Evolutionary conservation across 2,329 filamentous ascomycete species (phyloP), one percentile per base, ranked within the genome.

Genomic region (Fusarium liriodendri): DNA sequence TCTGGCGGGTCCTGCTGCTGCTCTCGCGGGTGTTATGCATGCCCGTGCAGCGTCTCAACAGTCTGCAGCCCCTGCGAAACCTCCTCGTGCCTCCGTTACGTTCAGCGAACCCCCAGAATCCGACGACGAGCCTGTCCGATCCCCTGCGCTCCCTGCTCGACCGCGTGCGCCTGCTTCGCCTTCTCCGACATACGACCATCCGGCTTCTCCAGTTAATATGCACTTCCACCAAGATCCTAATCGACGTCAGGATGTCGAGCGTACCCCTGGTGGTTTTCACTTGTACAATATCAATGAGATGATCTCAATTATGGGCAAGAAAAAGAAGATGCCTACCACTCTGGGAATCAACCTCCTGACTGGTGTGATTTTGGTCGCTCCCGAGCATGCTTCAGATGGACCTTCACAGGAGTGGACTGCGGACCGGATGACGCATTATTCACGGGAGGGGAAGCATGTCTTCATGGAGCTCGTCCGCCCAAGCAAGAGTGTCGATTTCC

Each of bases 261-360:
- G 82, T 33, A 92, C 92, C 2, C 94, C 94, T 6, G 94, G 94
- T 20, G 94, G 94, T 2, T 98, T 95, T 80, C 95, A 97, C 80
- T 88, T 98, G 82, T 98, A 98, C 84, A 98, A 98, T 78, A 95
- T 98, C 78, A 97, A 95, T 80, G 96, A 98, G 84, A 98, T 98
- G 93, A 91, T 98, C 6, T 96, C 95, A n/a, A 91, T 97, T 52
- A 95, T 98, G 91, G 96, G 96, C 66, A 98, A 97, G 86, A 93
- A 94, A 79, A 98, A 98, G 87, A 98, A 98, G 85, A 97, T 98
- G 94, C 95, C 96, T 1, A 98, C 95, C n/a, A 98, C 94, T 0
- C 84, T 98, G 40, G 96, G 96, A n/a, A 93, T 98, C 79, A 98
- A 98, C 80, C 87, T 97, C 65, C 92, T 93, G 57, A 97, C 94